phyloP scores from a whole-genome alignment of 768 basidiomycete species.

The Rhodotorula toruloides region DNA sequence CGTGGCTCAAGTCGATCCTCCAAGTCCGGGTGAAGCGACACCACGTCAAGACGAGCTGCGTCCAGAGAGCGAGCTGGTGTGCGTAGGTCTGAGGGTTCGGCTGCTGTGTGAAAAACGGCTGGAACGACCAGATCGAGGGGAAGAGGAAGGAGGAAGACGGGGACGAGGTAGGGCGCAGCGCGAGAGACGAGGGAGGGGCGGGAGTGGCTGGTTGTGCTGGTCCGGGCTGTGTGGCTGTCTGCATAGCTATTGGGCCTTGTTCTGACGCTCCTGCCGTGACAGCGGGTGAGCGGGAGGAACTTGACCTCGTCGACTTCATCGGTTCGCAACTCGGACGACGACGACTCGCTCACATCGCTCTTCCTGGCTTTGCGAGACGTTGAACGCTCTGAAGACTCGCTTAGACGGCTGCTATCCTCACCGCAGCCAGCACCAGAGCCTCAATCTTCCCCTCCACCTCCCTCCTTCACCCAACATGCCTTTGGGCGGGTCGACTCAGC shows the following conservation, averaged over 20 bases:
- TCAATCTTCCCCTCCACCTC: no score
- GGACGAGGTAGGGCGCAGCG: constrained; percentile 5
- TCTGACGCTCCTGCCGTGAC: no score
- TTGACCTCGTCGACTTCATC: background rate
- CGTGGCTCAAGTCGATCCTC: constrained; percentile 42
- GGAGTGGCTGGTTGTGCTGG: background rate
- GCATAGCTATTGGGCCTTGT: no score
- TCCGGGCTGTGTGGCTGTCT: background rate
- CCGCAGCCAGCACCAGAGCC: no score
- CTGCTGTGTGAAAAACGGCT: constrained; percentile 51
- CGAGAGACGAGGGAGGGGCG: constrained; percentile 1
- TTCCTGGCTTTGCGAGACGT: no score
- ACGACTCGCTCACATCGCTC: background rate
- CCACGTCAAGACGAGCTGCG: constrained; percentile 46
- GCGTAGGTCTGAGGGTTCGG: constrained; percentile 48
- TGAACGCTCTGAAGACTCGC: no score
- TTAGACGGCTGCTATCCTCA: no score
- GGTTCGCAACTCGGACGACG: no score
- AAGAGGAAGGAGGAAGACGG: constrained; percentile 44
- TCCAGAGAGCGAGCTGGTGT: constrained; percentile 48
- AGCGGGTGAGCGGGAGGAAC: background rate
- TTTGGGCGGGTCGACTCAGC: constrained; percentile 13
- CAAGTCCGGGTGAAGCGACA: constrained; percentile 44
- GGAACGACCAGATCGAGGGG: constrained; percentile 49
- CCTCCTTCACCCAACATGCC: background rate